Evolutionary conservation across 140 eudicot genomes (phyloP).

Genomic region (Stevia rebaudiana): DNA sequence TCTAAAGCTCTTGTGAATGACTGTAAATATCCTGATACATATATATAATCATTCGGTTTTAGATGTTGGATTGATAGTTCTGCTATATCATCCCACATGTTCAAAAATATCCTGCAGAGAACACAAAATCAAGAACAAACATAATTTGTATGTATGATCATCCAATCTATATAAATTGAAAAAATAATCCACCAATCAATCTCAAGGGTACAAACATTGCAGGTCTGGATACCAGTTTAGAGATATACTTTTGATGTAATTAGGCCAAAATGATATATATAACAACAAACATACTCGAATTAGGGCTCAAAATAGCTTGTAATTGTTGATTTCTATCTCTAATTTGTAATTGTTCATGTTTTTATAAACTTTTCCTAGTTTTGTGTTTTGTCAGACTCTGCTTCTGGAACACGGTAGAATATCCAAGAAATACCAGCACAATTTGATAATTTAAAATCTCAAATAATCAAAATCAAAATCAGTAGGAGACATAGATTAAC

Average conservation of each 20-base stretch:
- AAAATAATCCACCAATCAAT: not conserved
- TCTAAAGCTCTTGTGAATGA: slow-evolving; percentile 26
- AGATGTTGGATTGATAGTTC: slow-evolving; percentile 48
- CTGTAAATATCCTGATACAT: slow-evolving; percentile 53
- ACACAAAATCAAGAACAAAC: not conserved
- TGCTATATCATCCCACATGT: slow-evolving; percentile 69
- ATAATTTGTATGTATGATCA: not conserved
- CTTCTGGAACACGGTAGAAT: not conserved
- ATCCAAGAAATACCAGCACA: not conserved
- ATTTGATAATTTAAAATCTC: not conserved
- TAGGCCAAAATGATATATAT: too few species aligned
- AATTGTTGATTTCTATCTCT: not conserved
- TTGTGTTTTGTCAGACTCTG: too few species aligned
- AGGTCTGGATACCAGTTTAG: too few species aligned
- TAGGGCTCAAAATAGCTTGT: too few species aligned
- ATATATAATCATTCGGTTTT: slow-evolving; percentile 51
- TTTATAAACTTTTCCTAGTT: too few species aligned
- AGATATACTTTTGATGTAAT: too few species aligned
- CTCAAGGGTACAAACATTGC: not conserved
- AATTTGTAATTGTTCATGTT: not conserved
- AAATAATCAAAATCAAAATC: not conserved
- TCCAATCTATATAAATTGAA: not conserved
- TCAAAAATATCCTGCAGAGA: slow-evolving; percentile 47
- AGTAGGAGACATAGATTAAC: not conserved
- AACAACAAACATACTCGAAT: too few species aligned